Evolutionary conservation across 2,329 filamentous ascomycete species (phyloP).

Genomic region (Capronia americana): DNA sequence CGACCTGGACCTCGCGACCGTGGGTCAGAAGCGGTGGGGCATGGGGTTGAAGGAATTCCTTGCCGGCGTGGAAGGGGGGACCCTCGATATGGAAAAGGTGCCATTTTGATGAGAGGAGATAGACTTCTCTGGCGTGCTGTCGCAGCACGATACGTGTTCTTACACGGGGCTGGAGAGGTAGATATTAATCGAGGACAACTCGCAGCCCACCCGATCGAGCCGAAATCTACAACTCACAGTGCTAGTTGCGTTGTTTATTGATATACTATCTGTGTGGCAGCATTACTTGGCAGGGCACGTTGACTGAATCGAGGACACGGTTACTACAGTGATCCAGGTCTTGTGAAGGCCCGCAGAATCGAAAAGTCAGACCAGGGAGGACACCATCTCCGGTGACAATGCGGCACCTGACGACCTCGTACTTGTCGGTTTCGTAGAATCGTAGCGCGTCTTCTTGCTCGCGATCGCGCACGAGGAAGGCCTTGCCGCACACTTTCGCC

Average conservation of each 20-base stretch:
- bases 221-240: too few species aligned
- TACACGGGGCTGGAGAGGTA: too few species aligned
- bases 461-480: slow-evolving; percentile 43
- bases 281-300: too few species aligned
- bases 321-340: slow-evolving; percentile 16
- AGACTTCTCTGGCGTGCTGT: too few species aligned
- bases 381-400: slow-evolving; percentile 37
- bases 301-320: too few species aligned
- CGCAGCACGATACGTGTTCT: too few species aligned
- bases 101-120: slow-evolving; percentile 17
- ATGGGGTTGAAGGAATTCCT: slow-evolving; percentile 32
- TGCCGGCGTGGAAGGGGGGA: slow-evolving; percentile 29
- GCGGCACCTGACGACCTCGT: slow-evolving; percentile 48
- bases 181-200: too few species aligned
- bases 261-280: too few species aligned
- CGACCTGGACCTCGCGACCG: slow-evolving; percentile 28
- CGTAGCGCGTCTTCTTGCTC: slow-evolving; percentile 46
- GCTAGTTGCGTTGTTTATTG: too few species aligned
- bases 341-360: slow-evolving; percentile 18
- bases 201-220: too few species aligned
- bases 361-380: slow-evolving; percentile 29
- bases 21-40: slow-evolving; percentile 28
- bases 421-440: slow-evolving; percentile 48
- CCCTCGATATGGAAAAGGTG: slow-evolving; percentile 26
- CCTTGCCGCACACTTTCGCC: slow-evolving; percentile 41